phyloP scores from a whole-genome alignment of 2,329 filamentous ascomycete species.

The Apiospora malaysiana region DNA sequence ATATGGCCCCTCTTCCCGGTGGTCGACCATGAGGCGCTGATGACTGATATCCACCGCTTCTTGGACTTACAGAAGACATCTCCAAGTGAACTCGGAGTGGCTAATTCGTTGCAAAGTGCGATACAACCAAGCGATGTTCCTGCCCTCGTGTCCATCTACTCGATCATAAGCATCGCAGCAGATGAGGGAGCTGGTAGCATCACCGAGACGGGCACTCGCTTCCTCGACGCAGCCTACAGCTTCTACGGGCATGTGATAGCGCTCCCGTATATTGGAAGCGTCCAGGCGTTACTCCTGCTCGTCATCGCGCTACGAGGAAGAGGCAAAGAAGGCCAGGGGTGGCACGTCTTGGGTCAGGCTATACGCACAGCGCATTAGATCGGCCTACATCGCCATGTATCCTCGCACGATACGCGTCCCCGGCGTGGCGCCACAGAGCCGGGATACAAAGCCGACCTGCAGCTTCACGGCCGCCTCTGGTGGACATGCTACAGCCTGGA shows the following conservation, averaged over 20 bases:
- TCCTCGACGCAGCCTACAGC: constrained; percentile 29
- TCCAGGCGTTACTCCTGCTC: constrained; percentile 32
- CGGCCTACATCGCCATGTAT: constrained; percentile 31
- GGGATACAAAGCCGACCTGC: not conserved
- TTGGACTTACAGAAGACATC: constrained; percentile 1
- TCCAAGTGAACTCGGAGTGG: too few relatives aligned
- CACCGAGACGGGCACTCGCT: constrained; percentile 25
- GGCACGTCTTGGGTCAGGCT: constrained; percentile 34
- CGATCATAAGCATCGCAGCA: constrained; percentile 29
- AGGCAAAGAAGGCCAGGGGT: constrained; percentile 33
- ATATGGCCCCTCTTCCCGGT: constrained; percentile 33
- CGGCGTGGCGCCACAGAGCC: not conserved
- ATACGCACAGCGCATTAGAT: constrained; percentile 35
- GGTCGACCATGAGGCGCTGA: constrained; percentile 26
- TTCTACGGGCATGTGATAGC: constrained; percentile 32
- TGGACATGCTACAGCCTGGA: constrained; percentile 32
- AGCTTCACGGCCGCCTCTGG: constrained; percentile 26
- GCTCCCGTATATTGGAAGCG: constrained; percentile 29
- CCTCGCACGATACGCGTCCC: not conserved
- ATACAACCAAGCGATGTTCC: constrained; percentile 22
- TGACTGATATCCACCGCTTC: constrained; percentile 26
- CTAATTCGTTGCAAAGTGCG: not conserved
- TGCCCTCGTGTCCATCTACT: constrained; percentile 26
- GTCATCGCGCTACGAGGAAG: constrained; percentile 28
- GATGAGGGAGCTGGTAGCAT: constrained; percentile 27